Conservation (phyloP, 2,329 filamentous ascomycete genomes). For the Ilyonectria destructans region DNA sequence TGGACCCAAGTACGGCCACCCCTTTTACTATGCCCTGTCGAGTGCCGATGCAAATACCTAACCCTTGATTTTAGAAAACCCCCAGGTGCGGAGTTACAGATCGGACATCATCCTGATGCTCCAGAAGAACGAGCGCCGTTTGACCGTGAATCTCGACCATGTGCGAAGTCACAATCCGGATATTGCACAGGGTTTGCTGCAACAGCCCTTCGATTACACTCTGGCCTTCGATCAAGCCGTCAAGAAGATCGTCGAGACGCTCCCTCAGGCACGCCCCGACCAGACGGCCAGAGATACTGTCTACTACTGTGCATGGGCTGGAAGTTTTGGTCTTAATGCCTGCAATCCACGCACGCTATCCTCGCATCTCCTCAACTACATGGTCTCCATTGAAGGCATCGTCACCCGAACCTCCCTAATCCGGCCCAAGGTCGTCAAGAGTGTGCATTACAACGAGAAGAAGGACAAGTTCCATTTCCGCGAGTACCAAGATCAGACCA, state of each 20-base stretch:
- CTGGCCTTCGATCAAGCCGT: conserved; percentile 92
- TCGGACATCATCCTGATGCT: conserved; percentile 89
- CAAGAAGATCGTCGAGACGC: conserved; percentile 87
- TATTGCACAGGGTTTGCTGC: conserved; percentile 84
- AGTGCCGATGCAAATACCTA: conserved; percentile 22
- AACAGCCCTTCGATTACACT: conserved; percentile 89
- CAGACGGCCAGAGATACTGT: conserved; percentile 85
- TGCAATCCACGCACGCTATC: conserved; percentile 96
- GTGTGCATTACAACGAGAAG: conserved; percentile 94
- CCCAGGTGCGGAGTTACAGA: conserved; percentile 81
- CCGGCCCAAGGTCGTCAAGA: conserved; percentile 97
- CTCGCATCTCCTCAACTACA: conserved; percentile 91
- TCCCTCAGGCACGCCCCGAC: conserved; percentile 82
- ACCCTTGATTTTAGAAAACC: conserved; percentile 58
- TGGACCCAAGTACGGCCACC: conserved; percentile 84
- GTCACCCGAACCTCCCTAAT: conserved; percentile 97
- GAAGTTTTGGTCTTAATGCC: conserved; percentile 94
- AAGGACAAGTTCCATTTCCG: conserved; percentile 90
- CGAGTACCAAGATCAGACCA: conserved; percentile 96
- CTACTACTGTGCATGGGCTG: conserved; percentile 98
- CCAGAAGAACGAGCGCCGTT: conserved; percentile 76
- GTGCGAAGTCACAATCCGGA: conserved; percentile 90
- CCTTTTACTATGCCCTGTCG: conserved; percentile 3
- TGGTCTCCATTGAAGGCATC: conserved; percentile 98
- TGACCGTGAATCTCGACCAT: conserved; percentile 88